Conservation (phyloP, 345 rosid species). For the thale cress (Arabidopsis thaliana) region DNA sequence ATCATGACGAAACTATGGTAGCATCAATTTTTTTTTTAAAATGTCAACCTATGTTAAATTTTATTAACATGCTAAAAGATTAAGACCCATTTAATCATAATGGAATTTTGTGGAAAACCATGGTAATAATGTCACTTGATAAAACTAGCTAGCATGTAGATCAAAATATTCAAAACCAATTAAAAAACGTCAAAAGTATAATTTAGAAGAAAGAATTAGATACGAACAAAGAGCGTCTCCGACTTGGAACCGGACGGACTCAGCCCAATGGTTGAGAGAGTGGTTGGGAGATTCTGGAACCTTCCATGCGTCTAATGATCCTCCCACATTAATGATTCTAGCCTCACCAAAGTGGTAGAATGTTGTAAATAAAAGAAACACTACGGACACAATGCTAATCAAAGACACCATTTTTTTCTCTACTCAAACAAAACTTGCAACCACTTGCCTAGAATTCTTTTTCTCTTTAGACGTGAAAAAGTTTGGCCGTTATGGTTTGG, state of each 20-base stretch:
- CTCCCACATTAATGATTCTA: slow-evolving; percentile 55
- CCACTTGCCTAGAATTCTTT: not conserved
- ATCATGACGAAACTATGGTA: slow-evolving; percentile 4
- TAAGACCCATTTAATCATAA: too few species aligned
- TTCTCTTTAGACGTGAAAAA: not conserved
- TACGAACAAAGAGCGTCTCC: slow-evolving; percentile 54
- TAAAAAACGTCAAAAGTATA: not conserved
- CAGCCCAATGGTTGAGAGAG: slow-evolving; percentile 54
- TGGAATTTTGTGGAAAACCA: not conserved
- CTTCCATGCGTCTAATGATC: slow-evolving; percentile 58
- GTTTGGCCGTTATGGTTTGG: slow-evolving; percentile 11
- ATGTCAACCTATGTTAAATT: not conserved
- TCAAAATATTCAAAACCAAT: not conserved
- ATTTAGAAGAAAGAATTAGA: slow-evolving; percentile 15
- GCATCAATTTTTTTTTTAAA: not conserved
- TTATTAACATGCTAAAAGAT: not conserved
- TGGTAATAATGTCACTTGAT: not conserved
- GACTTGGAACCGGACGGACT: slow-evolving; percentile 39
- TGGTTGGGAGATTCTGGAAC: slow-evolving; percentile 49
- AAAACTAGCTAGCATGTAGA: too few species aligned
- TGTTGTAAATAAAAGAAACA: slow-evolving; percentile 37
- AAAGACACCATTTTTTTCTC: slow-evolving; percentile 15
- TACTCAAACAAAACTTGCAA: not conserved
- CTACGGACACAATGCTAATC: slow-evolving; percentile 13
- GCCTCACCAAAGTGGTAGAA: slow-evolving; percentile 47